Evolutionary conservation across 768 basidiomycete genomes (phyloP), one percentile per base, ranked within the genome.

Genomic region (Phylloporus sp.): DNA sequence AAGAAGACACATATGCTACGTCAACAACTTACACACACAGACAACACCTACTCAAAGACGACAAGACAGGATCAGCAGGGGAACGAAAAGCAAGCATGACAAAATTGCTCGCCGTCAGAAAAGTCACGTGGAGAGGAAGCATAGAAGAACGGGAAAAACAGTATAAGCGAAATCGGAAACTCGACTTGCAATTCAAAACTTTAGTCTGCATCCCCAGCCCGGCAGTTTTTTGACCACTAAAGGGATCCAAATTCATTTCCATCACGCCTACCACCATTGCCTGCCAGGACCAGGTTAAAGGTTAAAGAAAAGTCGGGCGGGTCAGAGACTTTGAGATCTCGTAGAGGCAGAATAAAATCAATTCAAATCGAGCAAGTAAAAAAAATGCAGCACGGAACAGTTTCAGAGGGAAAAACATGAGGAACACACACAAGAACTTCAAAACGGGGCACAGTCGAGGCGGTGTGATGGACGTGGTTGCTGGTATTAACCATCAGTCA

Each of bases 221-320:
- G 49, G 18, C 53, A 44, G 34, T 37, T 63, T 48, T 65, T 65
- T 65, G 53, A 63, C 64, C 64, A 61, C 41, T 53, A 67, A 65
- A 23, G 46, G 26, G 63, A 61, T 65, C 64, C 42, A 49, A 49
- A 36, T 41, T 34, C 23, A 49, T 35, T 49, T 17, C n/a, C 24
- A 50, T 51, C 55, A 50, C 60, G 52, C 48, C 20, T 38, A 40
- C 45, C 35, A 44, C 21, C 54, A 31, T 42, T 24, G 42, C 26
- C 27, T n/a, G n/a, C n/a, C 36, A 26, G 48, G 63, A 61, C 57
- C 57, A 49, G 24, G 22, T 67, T 65, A 55, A 54, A 63, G 64
- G 61, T 60, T 46, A 68, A 67, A 67, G 35, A 64, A 56, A 48
- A 43, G 48, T 41, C 54, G 54, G 54, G 56, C 46, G 48, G 28